A percentile compares a stretch with the other conserved stretches of the same genome.
Conservation (phyloP, 2,329 filamentous ascomycete genomes). For the Truncatella angustata region DNA sequence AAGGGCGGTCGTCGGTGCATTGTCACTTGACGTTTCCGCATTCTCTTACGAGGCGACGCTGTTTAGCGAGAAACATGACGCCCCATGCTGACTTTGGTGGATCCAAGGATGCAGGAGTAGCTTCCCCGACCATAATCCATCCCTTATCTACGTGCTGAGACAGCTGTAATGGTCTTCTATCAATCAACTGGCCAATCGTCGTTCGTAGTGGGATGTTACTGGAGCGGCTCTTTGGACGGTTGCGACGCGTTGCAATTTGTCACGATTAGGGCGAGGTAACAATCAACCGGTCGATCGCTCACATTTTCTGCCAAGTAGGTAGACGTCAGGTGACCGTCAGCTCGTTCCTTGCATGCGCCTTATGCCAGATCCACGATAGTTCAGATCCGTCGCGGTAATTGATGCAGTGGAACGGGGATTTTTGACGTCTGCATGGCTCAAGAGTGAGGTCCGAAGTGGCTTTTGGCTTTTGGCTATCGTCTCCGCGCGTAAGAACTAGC, state of each 20-base stretch:
- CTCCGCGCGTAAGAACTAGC: too few species aligned
- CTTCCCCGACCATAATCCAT: background rate
- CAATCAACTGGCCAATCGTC: background rate
- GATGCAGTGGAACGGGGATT: too few species aligned
- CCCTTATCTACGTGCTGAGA: slow-evolving; percentile 1
- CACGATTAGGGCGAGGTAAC: background rate
- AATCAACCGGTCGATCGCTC: background rate
- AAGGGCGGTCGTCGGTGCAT: too few species aligned
- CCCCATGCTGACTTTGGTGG: background rate
- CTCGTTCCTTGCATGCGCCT: background rate
- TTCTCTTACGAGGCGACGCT: background rate
- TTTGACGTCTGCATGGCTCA: too few species aligned
- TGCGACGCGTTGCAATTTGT: background rate
- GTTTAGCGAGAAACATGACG: slow-evolving; percentile 1
- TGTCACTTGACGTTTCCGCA: background rate
- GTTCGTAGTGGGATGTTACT: background rate
- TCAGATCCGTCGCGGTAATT: too few species aligned
- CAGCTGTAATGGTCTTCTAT: background rate
- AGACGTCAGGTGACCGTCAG: background rate
- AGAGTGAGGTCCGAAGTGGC: too few species aligned
- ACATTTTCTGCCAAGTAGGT: too few species aligned
- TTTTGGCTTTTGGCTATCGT: too few species aligned
- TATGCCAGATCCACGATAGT: too few species aligned
- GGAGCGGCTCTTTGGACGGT: background rate
- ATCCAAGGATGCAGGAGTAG: background rate